Conservation (phyloP, 345 rosid genomes). For the Angophora floribunda region DNA sequence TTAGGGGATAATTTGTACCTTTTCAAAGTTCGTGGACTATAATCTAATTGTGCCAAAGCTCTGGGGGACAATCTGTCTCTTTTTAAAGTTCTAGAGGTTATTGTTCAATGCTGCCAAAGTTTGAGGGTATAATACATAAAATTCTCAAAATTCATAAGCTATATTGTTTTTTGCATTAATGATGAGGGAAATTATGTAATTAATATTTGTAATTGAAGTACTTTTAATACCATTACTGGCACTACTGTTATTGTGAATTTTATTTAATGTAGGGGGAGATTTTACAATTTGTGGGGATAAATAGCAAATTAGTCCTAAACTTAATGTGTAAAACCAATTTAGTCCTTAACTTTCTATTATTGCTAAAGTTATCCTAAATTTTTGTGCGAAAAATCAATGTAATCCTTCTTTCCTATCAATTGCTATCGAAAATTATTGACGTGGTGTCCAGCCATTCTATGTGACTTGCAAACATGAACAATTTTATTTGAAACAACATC, state of each 20-base stretch:
- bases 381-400: fast-evolving
- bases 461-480: too few relatives aligned
- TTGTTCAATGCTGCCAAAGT: neutral
- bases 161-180: neutral
- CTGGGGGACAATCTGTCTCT: neutral
- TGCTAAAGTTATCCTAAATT: neutral
- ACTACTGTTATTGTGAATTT: neutral
- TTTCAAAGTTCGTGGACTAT: neutral
- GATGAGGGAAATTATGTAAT: neutral
- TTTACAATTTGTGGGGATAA: neutral
- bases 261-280: fast-evolving
- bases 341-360: fast-evolving
- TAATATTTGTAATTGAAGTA: neutral
- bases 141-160: neutral
- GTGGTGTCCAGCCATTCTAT: fast-evolving
- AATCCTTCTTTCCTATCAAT: neutral
- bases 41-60: neutral
- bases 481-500: too few relatives aligned
- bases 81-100: neutral
- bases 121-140: neutral
- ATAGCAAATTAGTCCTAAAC: neutral
- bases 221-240: neutral
- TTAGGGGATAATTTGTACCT: neutral
- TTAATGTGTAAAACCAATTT: neutral
- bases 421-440: fast-evolving